Evolutionary conservation across 73 alveolate species (phyloP).

Genomic region (Paramecium sonneborni): DNA sequence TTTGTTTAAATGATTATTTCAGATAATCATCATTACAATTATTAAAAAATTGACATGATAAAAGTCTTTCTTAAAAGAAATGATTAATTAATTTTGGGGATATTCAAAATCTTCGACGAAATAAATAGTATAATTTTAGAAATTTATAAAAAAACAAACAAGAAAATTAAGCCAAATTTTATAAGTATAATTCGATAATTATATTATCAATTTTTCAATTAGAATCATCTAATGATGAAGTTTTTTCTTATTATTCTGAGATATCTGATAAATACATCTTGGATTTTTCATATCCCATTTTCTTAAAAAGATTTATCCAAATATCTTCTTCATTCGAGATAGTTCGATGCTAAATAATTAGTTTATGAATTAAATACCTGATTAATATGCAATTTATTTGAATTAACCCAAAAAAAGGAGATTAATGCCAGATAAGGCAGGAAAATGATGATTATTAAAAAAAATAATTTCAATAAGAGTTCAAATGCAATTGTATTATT

Average conservation of each 20-base stretch:
- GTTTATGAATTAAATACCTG: background rate
- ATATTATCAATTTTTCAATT: background rate
- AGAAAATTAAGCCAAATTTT: background rate
- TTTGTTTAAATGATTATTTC: too few species aligned
- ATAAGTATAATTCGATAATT: background rate
- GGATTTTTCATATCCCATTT: background rate
- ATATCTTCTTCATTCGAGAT: slow-evolving; percentile 37
- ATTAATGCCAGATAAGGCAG: background rate
- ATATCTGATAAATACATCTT: background rate
- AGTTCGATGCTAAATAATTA: background rate
- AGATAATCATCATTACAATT: too few species aligned
- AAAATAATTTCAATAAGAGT: background rate
- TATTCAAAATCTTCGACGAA: too few species aligned
- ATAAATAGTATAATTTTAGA: too few species aligned
- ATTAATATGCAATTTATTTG: background rate
- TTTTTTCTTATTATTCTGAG: background rate
- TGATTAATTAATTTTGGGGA: too few species aligned
- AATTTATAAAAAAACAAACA: too few species aligned
- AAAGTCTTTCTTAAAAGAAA: too few species aligned
- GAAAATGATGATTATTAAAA: background rate
- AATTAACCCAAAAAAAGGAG: background rate
- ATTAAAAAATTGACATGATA: too few species aligned
- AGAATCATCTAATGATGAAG: background rate
- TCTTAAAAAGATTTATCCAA: background rate
- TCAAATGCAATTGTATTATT: background rate